phyloP scores from a whole-genome alignment of 148 eudicot genomes.

The Fagopyrum tataricum region DNA sequence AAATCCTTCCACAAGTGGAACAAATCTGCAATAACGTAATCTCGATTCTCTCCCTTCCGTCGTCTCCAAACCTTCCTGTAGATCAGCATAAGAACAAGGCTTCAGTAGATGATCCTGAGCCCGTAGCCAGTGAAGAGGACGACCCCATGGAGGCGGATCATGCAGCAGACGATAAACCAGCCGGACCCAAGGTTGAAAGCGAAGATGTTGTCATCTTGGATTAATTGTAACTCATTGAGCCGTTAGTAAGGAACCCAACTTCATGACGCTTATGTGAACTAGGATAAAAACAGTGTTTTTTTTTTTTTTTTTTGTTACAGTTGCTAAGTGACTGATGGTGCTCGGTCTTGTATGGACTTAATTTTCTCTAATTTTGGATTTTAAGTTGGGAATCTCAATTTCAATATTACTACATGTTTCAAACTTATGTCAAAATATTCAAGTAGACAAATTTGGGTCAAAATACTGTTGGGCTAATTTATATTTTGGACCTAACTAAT shows the following conservation, averaged over 20 bases:
- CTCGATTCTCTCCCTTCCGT: neutral
- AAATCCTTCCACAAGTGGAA: constrained; percentile 10
- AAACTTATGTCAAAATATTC: too few relatives aligned
- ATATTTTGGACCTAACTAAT: too few relatives aligned
- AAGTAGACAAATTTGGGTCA: too few relatives aligned
- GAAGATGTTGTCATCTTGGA: constrained; percentile 9
- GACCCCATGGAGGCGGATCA: neutral
- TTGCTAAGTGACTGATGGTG: neutral
- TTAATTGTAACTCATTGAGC: neutral
- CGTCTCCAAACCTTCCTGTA: neutral
- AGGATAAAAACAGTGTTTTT: neutral
- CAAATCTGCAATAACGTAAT: neutral
- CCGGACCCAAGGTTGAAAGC: neutral
- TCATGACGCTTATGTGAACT: neutral
- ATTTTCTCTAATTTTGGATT: too few relatives aligned
- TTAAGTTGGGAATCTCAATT: too few relatives aligned
- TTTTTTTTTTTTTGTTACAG: neutral
- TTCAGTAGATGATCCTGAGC: neutral
- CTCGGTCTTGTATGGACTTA: too few relatives aligned
- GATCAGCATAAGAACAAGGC: neutral
- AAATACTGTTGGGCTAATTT: too few relatives aligned
- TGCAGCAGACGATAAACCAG: neutral
- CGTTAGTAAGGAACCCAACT: neutral
- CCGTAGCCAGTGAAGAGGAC: neutral
- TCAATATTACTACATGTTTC: too few relatives aligned